phyloP scores from a whole-genome alignment of 1,284 basidiomycete genomes.

The Ustilago trichophora region DNA sequence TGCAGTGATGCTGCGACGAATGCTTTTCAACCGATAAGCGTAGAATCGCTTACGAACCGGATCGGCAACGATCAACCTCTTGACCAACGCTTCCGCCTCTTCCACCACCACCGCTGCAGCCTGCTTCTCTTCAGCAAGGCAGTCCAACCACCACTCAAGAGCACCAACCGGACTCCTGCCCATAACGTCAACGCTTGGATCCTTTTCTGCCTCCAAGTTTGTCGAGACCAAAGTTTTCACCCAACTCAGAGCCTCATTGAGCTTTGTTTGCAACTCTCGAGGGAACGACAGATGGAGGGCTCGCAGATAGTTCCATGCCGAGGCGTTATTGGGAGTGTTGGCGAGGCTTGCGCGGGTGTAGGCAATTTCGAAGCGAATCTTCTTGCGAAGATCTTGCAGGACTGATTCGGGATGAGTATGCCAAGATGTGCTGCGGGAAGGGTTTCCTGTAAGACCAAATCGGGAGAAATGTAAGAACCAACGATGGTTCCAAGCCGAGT shows the following conservation, averaged over 20 bases:
- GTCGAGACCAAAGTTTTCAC: conserved; percentile 23
- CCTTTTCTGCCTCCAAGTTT: conserved; percentile 20
- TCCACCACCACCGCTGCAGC: neutral
- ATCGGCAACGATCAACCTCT: conserved; percentile 43
- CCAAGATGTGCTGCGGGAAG: neutral
- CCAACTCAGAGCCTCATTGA: conserved; percentile 3
- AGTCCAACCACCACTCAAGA: conserved; percentile 59
- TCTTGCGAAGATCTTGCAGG: conserved; percentile 28
- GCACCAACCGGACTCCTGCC: conserved; percentile 38
- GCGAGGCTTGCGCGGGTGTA: conserved; percentile 40
- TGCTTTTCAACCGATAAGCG: conserved; percentile 28
- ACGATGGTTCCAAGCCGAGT: conserved; percentile 97
- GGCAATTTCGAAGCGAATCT: conserved; percentile 25
- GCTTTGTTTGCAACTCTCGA: neutral
- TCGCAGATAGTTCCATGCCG: conserved; percentile 61
- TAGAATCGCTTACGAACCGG: conserved; percentile 44
- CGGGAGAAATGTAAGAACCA: conserved; percentile 83
- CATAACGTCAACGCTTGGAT: conserved; percentile 35
- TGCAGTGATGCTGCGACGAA: conserved; percentile 9
- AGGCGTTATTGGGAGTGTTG: conserved; percentile 54
- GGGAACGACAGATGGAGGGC: conserved; percentile 28
- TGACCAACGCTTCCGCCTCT: conserved; percentile 23
- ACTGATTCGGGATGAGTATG: neutral
- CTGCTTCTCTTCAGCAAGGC: too few relatives aligned
- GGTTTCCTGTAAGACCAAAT: conserved; percentile 14